phyloP scores from a whole-genome alignment of 192 early-diverging fungal genomes.

The Coemansia sp. region DNA sequence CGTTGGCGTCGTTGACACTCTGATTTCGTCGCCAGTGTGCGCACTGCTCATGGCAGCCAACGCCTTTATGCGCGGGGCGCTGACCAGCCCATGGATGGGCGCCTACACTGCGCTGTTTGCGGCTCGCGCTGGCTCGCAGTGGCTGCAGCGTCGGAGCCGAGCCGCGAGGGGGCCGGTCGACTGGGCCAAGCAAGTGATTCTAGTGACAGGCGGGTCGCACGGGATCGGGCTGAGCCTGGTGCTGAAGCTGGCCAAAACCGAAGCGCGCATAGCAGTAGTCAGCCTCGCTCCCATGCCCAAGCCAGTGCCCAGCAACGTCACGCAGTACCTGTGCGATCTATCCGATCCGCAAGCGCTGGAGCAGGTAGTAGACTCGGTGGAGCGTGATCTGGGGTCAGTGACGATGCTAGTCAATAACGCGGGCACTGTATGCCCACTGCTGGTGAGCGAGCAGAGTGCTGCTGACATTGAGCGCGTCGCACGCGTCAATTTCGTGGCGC shows the following conservation, averaged over 20 bases:
- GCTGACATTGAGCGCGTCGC: slow-evolving; percentile 64
- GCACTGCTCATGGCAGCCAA: not conserved
- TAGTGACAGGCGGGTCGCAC: slow-evolving; percentile 49
- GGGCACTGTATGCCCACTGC: slow-evolving; percentile 65
- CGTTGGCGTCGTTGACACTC: not conserved
- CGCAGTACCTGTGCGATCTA: slow-evolving; percentile 45
- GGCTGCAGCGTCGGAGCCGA: not conserved
- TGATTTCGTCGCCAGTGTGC: slow-evolving; percentile 17
- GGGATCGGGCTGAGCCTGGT: slow-evolving; percentile 48
- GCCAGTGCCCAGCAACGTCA: slow-evolving; percentile 1
- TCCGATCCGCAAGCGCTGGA: slow-evolving; percentile 19
- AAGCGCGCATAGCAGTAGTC: slow-evolving; percentile 31
- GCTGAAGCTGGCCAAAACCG: slow-evolving; percentile 11
- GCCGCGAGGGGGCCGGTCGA: slow-evolving; percentile 12
- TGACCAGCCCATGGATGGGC: slow-evolving; percentile 14
- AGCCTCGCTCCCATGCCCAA: slow-evolving; percentile 31
- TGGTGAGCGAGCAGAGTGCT: slow-evolving; percentile 60
- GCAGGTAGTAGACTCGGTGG: slow-evolving; percentile 16
- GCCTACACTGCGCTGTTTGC: slow-evolving; percentile 18
- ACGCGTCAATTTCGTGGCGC: slow-evolving; percentile 70
- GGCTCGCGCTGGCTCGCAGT: not conserved
- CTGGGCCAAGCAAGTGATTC: slow-evolving; percentile 38
- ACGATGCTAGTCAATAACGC: slow-evolving; percentile 86
- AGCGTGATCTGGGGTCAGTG: slow-evolving; percentile 61
- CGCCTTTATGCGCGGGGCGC: slow-evolving; percentile 15